Base-by-base conservation (phyloP, 805 yeast species). In the Hanseniaspora guilliermondii region DNA sequence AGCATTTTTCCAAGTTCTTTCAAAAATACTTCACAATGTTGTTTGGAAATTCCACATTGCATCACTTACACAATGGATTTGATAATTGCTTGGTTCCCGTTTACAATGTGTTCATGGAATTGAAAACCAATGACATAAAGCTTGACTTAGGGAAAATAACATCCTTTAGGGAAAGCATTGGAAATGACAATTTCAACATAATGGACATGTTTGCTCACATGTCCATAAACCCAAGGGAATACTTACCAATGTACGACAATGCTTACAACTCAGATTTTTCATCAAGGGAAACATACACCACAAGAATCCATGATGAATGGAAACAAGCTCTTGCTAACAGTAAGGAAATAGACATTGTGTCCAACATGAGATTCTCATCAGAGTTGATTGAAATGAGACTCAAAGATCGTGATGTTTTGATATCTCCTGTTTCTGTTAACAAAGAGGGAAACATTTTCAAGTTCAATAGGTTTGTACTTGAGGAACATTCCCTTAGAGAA, bases 401-500 rank as follows among this genome's bases (percentile, higher is more conserved):
- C 5, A 44, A 44, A 30, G 47, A 30, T 6, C 37, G 25, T 4
- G 47, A 44, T 44, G 25, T 44, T 30, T 32, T 44, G 17, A 32
- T 21, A 19, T 32, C 33, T 12, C 47, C 47, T 14, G 33, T 25
- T 5, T 14, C 24, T 11, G 27, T 33, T 12, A 24, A 35, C 21
- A 19, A 41, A 8, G 16, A 41, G 11, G 47, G 47, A 25, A 42
- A 41, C 24, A 41, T 49, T 17, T 49, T 39, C 16, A 49, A 49
- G 21, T 45, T 33, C 25, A 49, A 49, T 14, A 17, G 38, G 9
- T 39, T 49, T 24, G 19, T 33, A 7, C 53, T 49, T 21, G 53
- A 49, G 36, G n/a, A 19, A 22, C 16, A 19, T 24, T 30, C 38
- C 6, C 14, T 35, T 9, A 49, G 53, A 36, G 33, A 38, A 25